Base-by-base conservation (phyloP, 345 rosid species). In the Citrus cavaleriei region DNA sequence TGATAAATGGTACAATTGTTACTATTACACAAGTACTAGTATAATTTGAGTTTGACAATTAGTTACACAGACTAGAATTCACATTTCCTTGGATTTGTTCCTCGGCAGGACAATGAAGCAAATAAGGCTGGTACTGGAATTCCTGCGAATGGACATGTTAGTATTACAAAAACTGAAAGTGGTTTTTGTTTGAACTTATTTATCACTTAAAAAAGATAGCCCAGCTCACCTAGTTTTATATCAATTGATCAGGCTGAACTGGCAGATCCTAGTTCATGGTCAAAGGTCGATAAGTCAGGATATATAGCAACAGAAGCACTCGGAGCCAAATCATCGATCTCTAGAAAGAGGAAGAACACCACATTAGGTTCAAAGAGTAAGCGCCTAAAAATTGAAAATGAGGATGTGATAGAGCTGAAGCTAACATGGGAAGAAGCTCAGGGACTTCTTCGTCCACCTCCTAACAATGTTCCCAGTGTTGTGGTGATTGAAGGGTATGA, bases 381-480 rank as follows among this genome's bases (percentile, higher is more conserved):
- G 86, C 95, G 93, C 42, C 88, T 85, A 54, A 92, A 87, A 84
- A 78, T 90, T 77, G 98, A 94, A 42, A 89, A 85, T 80, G 98
- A 90, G 83, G 98, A 93, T 76, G 81, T 84, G 88, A 87, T 81
- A 77, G 92, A 91, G 87, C 85, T 96, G 80, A 90, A 89, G 87
- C 67, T 96, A 82, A 91, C 98, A 38, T 91, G 98, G 95, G 95
- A 93, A 89, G 98, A 93, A 87, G 98, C 98, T 80, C 99, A 96
- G 82, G 91, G 88, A 68, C 87, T 90, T 68, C 89, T 96, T 37
- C 91, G 94, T 6, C 97, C 98, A 35, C 95, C 99, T 79, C 91
- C 95, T 35, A 89, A 89, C 81, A 78, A 73, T 78, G 72, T 79
- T 81, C 95, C 97, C 40, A 89, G 90, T 69, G 76, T 91, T 78